Evolutionary conservation across 2,329 filamentous ascomycete genomes (phyloP).

Genomic region (Phaeosphaeriaceae sp.): DNA sequence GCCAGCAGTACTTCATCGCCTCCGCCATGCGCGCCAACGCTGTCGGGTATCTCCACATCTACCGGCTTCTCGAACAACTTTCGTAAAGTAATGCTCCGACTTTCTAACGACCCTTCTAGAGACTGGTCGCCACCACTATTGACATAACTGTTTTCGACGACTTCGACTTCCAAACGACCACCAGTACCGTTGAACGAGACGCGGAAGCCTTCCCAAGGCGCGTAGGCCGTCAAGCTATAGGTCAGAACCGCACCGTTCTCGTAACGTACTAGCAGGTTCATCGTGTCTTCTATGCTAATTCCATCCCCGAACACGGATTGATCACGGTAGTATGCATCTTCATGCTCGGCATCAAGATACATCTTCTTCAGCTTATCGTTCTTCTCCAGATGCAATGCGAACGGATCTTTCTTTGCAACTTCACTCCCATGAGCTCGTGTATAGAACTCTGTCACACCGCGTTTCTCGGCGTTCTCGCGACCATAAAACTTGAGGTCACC

Average conservation of each 20-base stretch:
- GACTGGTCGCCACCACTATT: slow-evolving; percentile 67
- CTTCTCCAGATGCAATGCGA: slow-evolving; percentile 63
- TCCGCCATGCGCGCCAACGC: slow-evolving; percentile 65
- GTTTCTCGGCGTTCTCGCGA: slow-evolving; percentile 64
- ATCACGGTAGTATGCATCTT: slow-evolving; percentile 68
- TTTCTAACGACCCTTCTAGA: slow-evolving; percentile 61
- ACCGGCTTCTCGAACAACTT: slow-evolving; percentile 64
- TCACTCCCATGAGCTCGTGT: slow-evolving; percentile 59
- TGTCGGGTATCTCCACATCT: slow-evolving; percentile 61
- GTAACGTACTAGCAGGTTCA: slow-evolving; percentile 67
- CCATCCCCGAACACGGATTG: slow-evolving; percentile 69
- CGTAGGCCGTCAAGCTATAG: slow-evolving; percentile 67
- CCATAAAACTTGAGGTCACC: slow-evolving; percentile 68
- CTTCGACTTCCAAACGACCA: slow-evolving; percentile 66
- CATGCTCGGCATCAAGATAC: slow-evolving; percentile 69
- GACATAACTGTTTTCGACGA: slow-evolving; percentile 66
- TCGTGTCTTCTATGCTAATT: slow-evolving; percentile 70
- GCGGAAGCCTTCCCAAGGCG: slow-evolving; percentile 68
- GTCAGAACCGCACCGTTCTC: slow-evolving; percentile 64
- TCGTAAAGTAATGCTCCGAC: slow-evolving; percentile 57
- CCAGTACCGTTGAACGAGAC: slow-evolving; percentile 66
- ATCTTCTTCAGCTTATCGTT: slow-evolving; percentile 63
- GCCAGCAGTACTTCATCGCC: slow-evolving; percentile 65
- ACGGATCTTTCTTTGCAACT: slow-evolving; percentile 62
- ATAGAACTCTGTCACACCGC: slow-evolving; percentile 62